Evolutionary conservation across 495 filamentous ascomycete species (phyloP).

Genomic region (Aspergillus heteromorphus): DNA sequence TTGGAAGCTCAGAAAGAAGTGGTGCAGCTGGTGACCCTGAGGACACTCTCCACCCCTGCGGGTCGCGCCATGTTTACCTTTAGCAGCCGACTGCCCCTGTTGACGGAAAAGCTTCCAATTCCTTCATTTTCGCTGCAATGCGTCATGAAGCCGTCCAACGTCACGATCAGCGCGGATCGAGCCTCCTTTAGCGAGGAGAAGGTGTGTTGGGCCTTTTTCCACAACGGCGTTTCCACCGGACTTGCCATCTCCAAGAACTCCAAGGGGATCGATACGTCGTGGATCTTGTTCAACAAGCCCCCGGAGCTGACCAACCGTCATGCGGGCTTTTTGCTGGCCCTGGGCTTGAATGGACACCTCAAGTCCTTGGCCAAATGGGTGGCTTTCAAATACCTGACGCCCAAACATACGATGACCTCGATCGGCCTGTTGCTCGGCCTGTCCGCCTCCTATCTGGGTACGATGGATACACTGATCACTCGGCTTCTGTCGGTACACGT

Average conservation of each 20-base stretch:
- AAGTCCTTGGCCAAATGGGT: slow-evolving; percentile 95
- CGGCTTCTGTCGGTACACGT: slow-evolving; percentile 97
- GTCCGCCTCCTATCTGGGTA: slow-evolving; percentile 88
- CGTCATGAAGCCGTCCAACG: slow-evolving; percentile 83
- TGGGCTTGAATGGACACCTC: slow-evolving; percentile 94
- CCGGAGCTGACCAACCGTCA: slow-evolving; percentile 87
- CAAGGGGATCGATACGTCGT: slow-evolving; percentile 93
- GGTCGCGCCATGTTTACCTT: slow-evolving; percentile 82
- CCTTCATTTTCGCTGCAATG: slow-evolving; percentile 83
- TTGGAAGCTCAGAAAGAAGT: slow-evolving; percentile 90
- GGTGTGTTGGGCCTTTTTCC: slow-evolving; percentile 96
- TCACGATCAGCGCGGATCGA: slow-evolving; percentile 82
- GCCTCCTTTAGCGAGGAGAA: slow-evolving; percentile 85
- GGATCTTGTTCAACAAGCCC: slow-evolving; percentile 98
- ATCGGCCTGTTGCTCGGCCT: slow-evolving; percentile 90
- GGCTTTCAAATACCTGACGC: slow-evolving; percentile 95
- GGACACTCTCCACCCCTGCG: slow-evolving; percentile 80
- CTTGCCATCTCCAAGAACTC: slow-evolving; percentile 85
- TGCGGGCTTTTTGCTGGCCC: slow-evolving; percentile 83
- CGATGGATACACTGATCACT: slow-evolving; percentile 93
- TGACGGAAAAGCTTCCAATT: slow-evolving; percentile 86
- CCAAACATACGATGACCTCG: slow-evolving; percentile 98
- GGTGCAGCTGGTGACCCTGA: slow-evolving; percentile 73
- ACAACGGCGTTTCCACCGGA: slow-evolving; percentile 86
- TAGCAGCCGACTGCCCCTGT: slow-evolving; percentile 71